phyloP scores from a whole-genome alignment of 2,329 filamentous ascomycete genomes.

The Tolypocladium amazonense region DNA sequence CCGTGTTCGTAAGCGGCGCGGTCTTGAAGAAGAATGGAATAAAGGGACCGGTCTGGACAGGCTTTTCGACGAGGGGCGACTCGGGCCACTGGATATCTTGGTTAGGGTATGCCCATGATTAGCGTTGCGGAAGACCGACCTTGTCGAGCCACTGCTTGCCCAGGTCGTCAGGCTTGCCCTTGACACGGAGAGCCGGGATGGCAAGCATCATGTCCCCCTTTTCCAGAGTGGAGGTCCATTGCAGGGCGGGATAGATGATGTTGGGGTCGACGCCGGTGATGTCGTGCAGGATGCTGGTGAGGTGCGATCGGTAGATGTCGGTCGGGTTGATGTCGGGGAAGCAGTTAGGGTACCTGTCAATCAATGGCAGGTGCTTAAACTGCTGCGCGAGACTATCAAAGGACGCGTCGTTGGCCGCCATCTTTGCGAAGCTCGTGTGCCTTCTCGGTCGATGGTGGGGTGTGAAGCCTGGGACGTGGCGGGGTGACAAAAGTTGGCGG shows the following conservation, averaged over 20 bases:
- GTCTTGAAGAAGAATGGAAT: constrained; percentile 5
- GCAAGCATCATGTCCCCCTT: constrained; percentile 5
- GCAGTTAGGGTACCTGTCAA: constrained; percentile 2
- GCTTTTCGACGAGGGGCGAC: constrained; percentile 5
- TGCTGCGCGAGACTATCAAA: not conserved
- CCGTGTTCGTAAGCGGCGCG: constrained; percentile 2
- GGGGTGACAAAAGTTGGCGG: not conserved
- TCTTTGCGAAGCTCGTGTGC: not conserved
- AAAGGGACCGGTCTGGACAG: constrained; percentile 2
- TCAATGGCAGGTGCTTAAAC: constrained; percentile 3
- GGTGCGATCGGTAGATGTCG: constrained; percentile 5
- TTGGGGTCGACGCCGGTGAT: constrained; percentile 4
- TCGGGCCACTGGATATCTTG: constrained; percentile 2
- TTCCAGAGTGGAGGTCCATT: constrained; percentile 5
- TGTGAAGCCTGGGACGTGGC: not conserved
- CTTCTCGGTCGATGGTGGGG: not conserved
- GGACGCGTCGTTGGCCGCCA: constrained; percentile 3
- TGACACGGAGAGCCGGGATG: constrained; percentile 4
- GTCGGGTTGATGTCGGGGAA: constrained; percentile 6
- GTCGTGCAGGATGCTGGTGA: constrained; percentile 4
- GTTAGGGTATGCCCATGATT: not conserved
- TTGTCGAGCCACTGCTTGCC: constrained; percentile 6
- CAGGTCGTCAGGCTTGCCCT: constrained; percentile 5
- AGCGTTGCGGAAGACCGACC: not conserved
- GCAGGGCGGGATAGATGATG: constrained; percentile 5